Percentiles rank a stretch among this genome's conserved stretches.
phyloP scores from a whole-genome alignment of 768 basidiomycete genomes.

The Serendipita sp. region DNA sequence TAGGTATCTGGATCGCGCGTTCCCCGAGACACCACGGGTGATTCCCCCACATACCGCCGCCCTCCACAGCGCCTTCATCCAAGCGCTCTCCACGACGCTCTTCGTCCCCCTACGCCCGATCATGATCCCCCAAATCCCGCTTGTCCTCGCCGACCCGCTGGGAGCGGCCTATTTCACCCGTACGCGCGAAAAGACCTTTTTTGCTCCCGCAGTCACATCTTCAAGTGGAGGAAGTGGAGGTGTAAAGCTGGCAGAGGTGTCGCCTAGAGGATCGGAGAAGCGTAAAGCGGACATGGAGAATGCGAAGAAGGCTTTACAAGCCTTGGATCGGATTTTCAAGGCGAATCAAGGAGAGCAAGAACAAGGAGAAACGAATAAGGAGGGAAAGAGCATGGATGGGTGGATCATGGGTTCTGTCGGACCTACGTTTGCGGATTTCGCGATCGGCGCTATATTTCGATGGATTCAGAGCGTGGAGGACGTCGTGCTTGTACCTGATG shows the following conservation, averaged over 20 bases:
- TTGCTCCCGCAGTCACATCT: neutral
- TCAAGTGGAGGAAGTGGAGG: too few species aligned
- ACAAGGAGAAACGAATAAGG: neutral
- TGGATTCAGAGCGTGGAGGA: neutral
- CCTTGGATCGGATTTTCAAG: neutral
- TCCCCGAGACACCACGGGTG: neutral
- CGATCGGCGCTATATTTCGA: neutral
- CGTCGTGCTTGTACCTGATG: neutral
- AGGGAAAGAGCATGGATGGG: neutral
- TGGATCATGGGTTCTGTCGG: neutral
- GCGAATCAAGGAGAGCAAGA: neutral
- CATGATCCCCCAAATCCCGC: neutral
- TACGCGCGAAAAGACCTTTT: slow-evolving; percentile 1
- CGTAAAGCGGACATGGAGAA: neutral
- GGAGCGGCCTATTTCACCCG: neutral
- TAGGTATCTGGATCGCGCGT: neutral
- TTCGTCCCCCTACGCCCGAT: neutral
- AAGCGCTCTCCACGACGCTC: neutral
- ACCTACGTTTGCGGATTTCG: slow-evolving; percentile 3
- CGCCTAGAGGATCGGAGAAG: neutral
- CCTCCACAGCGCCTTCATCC: neutral
- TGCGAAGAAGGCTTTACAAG: neutral
- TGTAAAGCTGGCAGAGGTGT: neutral
- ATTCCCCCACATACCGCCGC: neutral
- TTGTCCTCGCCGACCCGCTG: neutral